A percentile compares a stretch with the other conserved stretches of the same genome.
phyloP scores from a whole-genome alignment of 2,329 filamentous ascomycete species.

The Catunica adiposa region DNA sequence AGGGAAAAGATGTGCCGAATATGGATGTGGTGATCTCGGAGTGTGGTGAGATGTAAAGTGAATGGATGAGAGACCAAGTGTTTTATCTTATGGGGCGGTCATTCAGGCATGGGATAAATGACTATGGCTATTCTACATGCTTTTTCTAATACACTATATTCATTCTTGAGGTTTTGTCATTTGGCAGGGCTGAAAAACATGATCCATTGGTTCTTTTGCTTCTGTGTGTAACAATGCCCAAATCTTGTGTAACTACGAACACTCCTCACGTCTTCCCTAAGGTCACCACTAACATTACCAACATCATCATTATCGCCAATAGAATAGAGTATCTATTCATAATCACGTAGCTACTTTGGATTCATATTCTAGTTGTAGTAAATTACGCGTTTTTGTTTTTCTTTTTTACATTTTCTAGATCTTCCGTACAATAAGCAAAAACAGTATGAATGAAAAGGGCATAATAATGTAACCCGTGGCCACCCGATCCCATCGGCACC shows the following conservation, averaged over 20 bases:
- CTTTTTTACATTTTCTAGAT: no score
- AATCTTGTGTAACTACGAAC: not conserved
- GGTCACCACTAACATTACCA: not conserved
- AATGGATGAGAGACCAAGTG: not conserved
- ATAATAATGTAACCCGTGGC: no score
- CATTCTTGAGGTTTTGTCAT: not conserved
- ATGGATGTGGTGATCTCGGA: slow-evolving; percentile 70
- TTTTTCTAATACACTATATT: not conserved
- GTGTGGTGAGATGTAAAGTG: slow-evolving; percentile 75
- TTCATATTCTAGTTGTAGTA: no score
- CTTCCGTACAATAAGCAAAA: no score
- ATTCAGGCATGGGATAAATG: no score
- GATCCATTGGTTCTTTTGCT: not conserved
- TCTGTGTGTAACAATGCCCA: not conserved
- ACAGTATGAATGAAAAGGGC: no score
- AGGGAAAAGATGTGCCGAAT: slow-evolving; percentile 62
- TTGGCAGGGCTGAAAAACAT: no score
- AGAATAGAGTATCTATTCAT: not conserved
- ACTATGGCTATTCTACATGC: no score
- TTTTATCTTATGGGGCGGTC: no score
- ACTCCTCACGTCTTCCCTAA: not conserved
- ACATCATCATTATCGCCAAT: not conserved
- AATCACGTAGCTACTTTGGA: not conserved
- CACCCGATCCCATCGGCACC: no score
- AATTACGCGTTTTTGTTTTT: no score